These are phyloP conservation scores for Pseudohyphozyma bogoriensis DNA, from an alignment of 768 basidiomycete genomes.

Conservation along the genomic window DNA sequence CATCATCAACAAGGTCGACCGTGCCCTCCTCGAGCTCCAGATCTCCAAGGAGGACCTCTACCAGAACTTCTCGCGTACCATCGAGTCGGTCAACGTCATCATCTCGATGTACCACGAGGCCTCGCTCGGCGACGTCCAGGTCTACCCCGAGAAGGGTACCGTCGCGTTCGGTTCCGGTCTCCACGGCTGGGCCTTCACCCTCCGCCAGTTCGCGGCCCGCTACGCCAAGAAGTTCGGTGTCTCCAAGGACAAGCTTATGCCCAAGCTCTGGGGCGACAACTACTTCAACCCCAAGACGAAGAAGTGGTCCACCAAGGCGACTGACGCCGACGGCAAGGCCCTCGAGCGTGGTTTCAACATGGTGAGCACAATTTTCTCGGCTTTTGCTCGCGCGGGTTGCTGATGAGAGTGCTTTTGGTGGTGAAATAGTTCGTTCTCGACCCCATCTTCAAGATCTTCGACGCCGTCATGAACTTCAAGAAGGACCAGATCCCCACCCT, in stretches of 20 bases:
- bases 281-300: slow-evolving; percentile 93
- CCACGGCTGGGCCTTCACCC: slow-evolving; percentile 99
- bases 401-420: background rate
- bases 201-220: slow-evolving; percentile 86
- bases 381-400: background rate
- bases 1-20: slow-evolving; percentile 99
- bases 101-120: slow-evolving; percentile 92
- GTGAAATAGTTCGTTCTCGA: slow-evolving; percentile 74
- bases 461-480: slow-evolving; percentile 98
- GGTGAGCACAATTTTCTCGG: slow-evolving; percentile 11
- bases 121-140: slow-evolving; percentile 94
- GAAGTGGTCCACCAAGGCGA: slow-evolving; percentile 82
- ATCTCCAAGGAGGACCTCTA: slow-evolving; percentile 92
- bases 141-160: slow-evolving; percentile 96
- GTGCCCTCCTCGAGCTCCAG: slow-evolving; percentile 95
- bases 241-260: slow-evolving; percentile 96
- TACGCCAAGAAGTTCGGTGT: slow-evolving; percentile 99
- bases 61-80: slow-evolving; percentile 94
- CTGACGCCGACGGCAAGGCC: slow-evolving; percentile 69
- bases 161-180: slow-evolving; percentile 99
- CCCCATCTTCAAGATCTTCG: slow-evolving; percentile 98
- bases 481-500: slow-evolving; percentile 73
- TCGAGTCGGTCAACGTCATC: slow-evolving; percentile 97
- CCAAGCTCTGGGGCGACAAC: slow-evolving; percentile 97
- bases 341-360: slow-evolving; percentile 97